phyloP scores from a whole-genome alignment of 352 stramenopile genomes.

The Thalassiosira hispida region DNA sequence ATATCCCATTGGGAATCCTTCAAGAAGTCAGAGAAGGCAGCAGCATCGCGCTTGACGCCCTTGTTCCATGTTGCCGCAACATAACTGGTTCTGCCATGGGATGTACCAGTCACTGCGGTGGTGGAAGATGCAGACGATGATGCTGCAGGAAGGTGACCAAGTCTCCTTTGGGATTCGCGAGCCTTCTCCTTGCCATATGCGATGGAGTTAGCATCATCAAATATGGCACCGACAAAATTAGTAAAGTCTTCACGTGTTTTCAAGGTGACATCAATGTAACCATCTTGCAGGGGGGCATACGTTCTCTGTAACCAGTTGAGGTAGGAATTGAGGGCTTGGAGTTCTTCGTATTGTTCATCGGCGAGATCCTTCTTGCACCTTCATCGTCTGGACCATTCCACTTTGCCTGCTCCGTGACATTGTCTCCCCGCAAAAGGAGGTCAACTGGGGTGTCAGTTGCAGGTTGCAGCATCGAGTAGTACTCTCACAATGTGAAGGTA shows the following conservation, averaged over 20 bases:
- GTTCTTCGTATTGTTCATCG: too few species aligned
- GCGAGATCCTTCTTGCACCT: too few species aligned
- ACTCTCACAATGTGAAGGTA: too few species aligned
- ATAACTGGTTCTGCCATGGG: too few species aligned
- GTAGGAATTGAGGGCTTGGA: not conserved
- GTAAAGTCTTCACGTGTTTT: not conserved
- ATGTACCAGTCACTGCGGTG: not conserved
- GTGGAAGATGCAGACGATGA: not conserved
- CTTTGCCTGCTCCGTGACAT: too few species aligned
- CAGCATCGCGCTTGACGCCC: not conserved
- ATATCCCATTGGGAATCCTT: not conserved
- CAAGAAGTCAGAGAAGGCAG: not conserved
- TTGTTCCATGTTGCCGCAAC: not conserved
- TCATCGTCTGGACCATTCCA: too few species aligned
- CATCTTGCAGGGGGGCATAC: not conserved
- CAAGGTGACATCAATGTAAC: not conserved
- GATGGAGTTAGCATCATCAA: not conserved
- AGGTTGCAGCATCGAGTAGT: too few species aligned
- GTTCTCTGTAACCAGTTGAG: not conserved
- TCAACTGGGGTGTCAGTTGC: too few species aligned
- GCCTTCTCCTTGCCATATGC: not conserved
- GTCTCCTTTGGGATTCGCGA: not conserved
- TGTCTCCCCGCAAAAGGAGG: too few species aligned
- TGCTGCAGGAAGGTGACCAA: not conserved
- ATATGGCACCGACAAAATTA: not conserved